Conservation (phyloP, 371 early-diverging fungal genomes). For the Ordospora colligata region DNA sequence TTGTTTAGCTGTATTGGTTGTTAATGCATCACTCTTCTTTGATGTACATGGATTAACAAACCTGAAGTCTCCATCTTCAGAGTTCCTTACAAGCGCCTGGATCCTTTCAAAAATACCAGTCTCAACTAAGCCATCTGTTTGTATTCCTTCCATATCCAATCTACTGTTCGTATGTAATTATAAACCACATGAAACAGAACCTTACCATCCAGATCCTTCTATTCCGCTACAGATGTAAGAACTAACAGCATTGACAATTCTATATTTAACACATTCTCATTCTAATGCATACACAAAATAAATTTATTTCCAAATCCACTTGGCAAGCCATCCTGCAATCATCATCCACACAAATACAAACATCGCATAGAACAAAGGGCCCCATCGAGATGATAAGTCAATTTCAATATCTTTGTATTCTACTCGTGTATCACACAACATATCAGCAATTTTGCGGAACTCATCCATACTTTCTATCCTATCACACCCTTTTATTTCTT, state of each 20-base stretch:
- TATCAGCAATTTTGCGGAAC: neutral
- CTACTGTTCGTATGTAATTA: neutral
- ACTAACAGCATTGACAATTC: neutral
- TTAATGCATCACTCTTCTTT: neutral
- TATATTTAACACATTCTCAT: too few species aligned
- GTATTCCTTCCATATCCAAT: neutral
- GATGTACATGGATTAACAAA: neutral
- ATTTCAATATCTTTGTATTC: neutral
- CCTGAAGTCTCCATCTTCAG: neutral
- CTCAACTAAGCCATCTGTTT: neutral
- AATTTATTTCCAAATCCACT: neutral
- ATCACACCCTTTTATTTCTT: neutral
- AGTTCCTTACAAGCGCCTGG: neutral
- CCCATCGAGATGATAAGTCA: neutral
- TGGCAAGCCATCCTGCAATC: neutral
- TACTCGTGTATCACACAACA: neutral
- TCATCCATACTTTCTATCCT: neutral
- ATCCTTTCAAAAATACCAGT: slow-evolving; percentile 5
- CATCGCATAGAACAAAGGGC: neutral
- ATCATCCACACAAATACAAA: neutral
- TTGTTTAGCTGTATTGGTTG: neutral
- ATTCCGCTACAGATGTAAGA: neutral
- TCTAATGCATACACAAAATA: neutral
- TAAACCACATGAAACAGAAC: neutral
- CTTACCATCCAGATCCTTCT: neutral